Base-by-base conservation (phyloP, 306 rosid species). In the Cicer judaicum region DNA sequence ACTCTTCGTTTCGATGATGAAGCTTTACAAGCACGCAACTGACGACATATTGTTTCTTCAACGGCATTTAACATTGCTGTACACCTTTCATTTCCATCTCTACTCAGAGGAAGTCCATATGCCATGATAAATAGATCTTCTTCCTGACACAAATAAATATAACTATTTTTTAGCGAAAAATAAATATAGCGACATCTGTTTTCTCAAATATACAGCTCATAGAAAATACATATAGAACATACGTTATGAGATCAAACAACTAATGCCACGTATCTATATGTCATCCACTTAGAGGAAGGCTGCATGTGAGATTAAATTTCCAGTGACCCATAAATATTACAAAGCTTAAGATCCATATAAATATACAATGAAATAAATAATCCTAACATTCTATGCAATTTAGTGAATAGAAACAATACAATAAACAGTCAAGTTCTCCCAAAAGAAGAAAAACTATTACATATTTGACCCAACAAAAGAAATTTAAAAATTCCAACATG, bases 41-140 rank as follows among this genome's bases (percentile, higher is more conserved):
- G 98, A 79, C 98, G 97, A 76, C 85, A 87, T 72, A 84, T 74
- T 69, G 95, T 90, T 81, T 91, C 98, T 84, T 94, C 98, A 74
- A 94, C 95, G 24, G 96, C 93, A 82, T 94, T 89, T 81, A 94
- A 81, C 89, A 88, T 68, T 62, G 97, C 72, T 71, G 87, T 87
- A 86, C 94, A 90, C 88, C 81, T 91, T 40, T 90, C 96, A 81
- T 94, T 97, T 83, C 95, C 89, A 76, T 94, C 93, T 80, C 87
- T 90, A 82, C 79, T 76, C 83, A 94, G 75, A 79, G 97, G 92
- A 82, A 94, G 98, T 81, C 97, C 98, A 86, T 88, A 88, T 79
- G 91, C 68, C 96, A 94, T 88, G 56, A 83, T 90, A 80, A 94
- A 91, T 62, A 94, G 82, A 87, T 94, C 98, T 86, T 94, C 98